Evolutionary conservation across 148 eudicot species (phyloP).

Genomic region (Rhododendron ovatum): DNA sequence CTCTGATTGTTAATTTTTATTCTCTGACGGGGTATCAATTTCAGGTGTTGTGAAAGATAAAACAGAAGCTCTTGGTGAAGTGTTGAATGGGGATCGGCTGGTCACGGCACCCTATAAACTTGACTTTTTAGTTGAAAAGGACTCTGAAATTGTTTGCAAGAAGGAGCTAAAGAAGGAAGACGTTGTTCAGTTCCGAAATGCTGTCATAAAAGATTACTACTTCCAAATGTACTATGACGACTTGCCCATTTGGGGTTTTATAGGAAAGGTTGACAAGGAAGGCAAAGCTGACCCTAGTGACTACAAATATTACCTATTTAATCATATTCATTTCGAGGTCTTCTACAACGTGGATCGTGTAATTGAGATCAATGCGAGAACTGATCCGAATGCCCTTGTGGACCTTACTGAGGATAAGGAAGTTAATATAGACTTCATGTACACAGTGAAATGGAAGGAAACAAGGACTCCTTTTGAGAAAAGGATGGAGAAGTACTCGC

Average conservation of each 20-base stretch:
- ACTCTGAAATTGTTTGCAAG: constrained; percentile 52
- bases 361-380: constrained; percentile 50
- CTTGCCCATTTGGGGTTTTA: constrained; percentile 64
- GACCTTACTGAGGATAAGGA: constrained; percentile 64
- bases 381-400: constrained; percentile 57
- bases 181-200: constrained; percentile 51
- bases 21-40: constrained; percentile 9
- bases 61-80: constrained; percentile 72
- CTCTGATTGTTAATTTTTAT: background rate
- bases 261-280: constrained; percentile 61
- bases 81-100: constrained; percentile 64
- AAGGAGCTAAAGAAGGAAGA: constrained; percentile 51
- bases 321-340: constrained; percentile 66
- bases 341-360: constrained; percentile 60
- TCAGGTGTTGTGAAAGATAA: constrained; percentile 31
- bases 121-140: constrained; percentile 55
- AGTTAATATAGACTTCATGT: constrained; percentile 52
- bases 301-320: constrained; percentile 50
- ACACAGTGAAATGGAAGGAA: constrained; percentile 61
- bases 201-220: constrained; percentile 66
- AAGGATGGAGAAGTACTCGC: constrained; percentile 66
- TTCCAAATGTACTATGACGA: constrained; percentile 80
- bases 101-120: constrained; percentile 65
- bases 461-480: constrained; percentile 48
- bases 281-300: constrained; percentile 49